Base-by-base conservation (phyloP, 1,139 yeast genomes). In the Kurtzmaniella quercitrusa region DNA sequence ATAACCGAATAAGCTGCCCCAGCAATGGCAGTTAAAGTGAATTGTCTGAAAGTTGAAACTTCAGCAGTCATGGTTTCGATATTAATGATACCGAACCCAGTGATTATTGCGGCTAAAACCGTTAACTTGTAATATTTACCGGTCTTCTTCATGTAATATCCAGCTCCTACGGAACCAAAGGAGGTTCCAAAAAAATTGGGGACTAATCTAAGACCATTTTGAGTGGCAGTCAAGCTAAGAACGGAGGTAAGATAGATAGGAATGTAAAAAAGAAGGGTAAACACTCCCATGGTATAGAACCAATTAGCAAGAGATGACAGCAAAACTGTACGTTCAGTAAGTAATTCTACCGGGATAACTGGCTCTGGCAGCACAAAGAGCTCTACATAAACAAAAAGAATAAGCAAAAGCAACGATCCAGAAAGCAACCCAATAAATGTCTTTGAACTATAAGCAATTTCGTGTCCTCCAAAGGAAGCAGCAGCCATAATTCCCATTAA, bases 121-220 rank as follows among this genome's bases (percentile, higher is more conserved):
- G 77, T 67, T 46, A 83, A 66, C 29, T 58, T 60, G 60, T 78
- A 80, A 63, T 86, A 86, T 41, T 71, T 75, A 3, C 95, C 95
- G 1, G 91, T 83, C 34, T 57, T 60, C 49, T 73, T 79, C 87
- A 86, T 84, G 60, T 82, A 82, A 40, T 71, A 46, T 1, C 95
- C 95, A 11, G 89, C 77, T 16, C 80, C 77, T 21, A 85, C 67
- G 0, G 91, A 83, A 1, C 94, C 94, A 40, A 68, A 43, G 1
- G 89, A 77, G 9, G 81, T 81, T n/a, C 87, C 86, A 42, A 83
- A 60, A 58, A 85, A 85, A 59, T 82, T 84, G 17, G 86, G 82
- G 12, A 82, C 62, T 42, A 83, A 65, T 48, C 90, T 71, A 48
- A 72, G 62, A 3, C 94, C 93, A 42, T 81, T 78, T 46, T 76